These are phyloP conservation scores for Trametes versicolor DNA, from an alignment of 1,284 basidiomycete genomes.

Conservation along the genomic window DNA sequence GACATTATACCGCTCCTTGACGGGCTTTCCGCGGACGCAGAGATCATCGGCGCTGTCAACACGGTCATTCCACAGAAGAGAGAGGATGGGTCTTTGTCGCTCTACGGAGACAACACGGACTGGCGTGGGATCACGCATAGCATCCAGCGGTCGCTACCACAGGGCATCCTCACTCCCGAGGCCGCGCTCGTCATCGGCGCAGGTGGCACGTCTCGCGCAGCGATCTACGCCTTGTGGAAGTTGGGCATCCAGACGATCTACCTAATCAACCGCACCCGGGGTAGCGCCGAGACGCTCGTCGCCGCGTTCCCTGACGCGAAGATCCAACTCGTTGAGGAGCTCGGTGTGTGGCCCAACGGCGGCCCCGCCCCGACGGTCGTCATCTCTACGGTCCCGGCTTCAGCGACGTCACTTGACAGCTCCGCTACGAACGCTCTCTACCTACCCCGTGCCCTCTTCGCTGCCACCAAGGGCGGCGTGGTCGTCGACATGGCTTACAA, in stretches of 20 bases:
- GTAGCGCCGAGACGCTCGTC: conserved; percentile 77
- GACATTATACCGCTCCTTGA: conserved; percentile 87
- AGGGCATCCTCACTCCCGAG: conserved; percentile 47
- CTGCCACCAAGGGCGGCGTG: conserved; percentile 60
- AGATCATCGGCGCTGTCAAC: conserved; percentile 91
- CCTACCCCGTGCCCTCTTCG: conserved; percentile 67
- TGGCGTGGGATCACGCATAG: conserved; percentile 86
- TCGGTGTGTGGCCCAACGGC: conserved; percentile 62
- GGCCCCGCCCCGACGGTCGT: conserved; percentile 72
- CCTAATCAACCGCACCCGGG: conserved; percentile 85
- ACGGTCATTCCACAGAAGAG: conserved; percentile 75
- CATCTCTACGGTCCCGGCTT: conserved; percentile 87
- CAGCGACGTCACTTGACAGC: conserved; percentile 62
- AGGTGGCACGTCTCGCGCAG: conserved; percentile 92
- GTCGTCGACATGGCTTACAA: conserved; percentile 95
- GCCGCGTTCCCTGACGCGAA: conserved; percentile 73
- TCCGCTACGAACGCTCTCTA: conserved; percentile 55
- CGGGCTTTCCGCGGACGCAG: conserved; percentile 79
- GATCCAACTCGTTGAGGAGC: conserved; percentile 67
- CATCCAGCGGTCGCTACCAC: conserved; percentile 53
- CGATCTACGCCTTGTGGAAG: conserved; percentile 86
- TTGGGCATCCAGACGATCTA: conserved; percentile 79
- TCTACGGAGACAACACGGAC: conserved; percentile 94
- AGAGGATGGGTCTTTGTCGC: conserved; percentile 56
- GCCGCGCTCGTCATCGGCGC: conserved; percentile 89